These are phyloP conservation scores for Eremothecium gossypii DNA, from an alignment of 1,139 yeast genomes.

Conservation along the genomic window DNA sequence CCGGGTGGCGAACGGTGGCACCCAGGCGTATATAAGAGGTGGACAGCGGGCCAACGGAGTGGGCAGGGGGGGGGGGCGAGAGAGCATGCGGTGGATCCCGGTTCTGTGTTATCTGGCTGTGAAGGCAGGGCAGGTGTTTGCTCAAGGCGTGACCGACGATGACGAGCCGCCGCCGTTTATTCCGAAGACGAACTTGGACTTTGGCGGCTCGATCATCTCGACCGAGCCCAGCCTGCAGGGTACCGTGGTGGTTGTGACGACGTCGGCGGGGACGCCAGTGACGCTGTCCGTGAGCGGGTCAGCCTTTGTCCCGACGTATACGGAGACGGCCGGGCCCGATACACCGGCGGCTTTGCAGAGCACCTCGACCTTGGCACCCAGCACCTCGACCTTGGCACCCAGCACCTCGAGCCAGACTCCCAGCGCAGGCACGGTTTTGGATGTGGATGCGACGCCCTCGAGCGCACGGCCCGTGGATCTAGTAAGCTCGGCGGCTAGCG, in stretches of 20 bases:
- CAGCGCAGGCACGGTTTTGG: neutral
- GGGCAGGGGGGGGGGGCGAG: too few relatives aligned
- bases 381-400: neutral
- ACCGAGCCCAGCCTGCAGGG: constrained; percentile 8
- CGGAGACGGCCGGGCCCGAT: neutral
- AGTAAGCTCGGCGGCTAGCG: neutral
- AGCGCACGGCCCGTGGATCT: too few relatives aligned
- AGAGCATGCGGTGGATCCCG: too few relatives aligned
- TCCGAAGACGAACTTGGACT: constrained; percentile 7
- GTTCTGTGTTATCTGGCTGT: too few relatives aligned
- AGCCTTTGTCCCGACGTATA: neutral
- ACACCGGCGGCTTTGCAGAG: neutral
- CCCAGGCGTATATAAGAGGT: too few relatives aligned
- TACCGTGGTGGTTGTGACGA: constrained; percentile 6
- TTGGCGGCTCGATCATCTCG: constrained; percentile 7
- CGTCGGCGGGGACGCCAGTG: neutral
- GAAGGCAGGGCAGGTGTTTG: too few relatives aligned
- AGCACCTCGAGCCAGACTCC: neutral
- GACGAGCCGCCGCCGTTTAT: neutral
- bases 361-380: neutral
- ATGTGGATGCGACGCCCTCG: too few relatives aligned
- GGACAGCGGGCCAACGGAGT: too few relatives aligned
- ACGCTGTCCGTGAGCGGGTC: constrained; percentile 4
- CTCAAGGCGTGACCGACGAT: neutral
- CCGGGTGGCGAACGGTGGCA: too few relatives aligned